phyloP scores from a whole-genome alignment of 2,329 filamentous ascomycete species.

The Alternaria infectoria region DNA sequence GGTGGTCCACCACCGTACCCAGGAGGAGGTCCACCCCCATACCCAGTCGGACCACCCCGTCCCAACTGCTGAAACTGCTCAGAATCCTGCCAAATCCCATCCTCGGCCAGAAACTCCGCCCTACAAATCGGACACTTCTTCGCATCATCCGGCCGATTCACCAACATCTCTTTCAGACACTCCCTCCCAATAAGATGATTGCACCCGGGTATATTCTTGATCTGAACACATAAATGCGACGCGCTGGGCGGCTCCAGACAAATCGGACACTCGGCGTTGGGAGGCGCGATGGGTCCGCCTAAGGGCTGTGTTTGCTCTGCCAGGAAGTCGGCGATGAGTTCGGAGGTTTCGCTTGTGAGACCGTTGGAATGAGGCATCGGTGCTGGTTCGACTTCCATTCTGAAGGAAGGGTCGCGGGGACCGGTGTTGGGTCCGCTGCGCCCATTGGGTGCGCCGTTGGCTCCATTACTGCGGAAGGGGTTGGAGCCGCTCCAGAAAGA shows the following conservation, averaged over 20 bases:
- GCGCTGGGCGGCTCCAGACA: constrained; percentile 12
- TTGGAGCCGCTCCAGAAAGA: not conserved
- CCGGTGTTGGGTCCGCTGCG: not conserved
- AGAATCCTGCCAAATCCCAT: not conserved
- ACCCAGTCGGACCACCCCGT: not conserved
- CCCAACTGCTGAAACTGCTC: not conserved
- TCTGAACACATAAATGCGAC: constrained; percentile 16
- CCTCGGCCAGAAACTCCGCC: constrained; percentile 14
- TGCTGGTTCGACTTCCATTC: not conserved
- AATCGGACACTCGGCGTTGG: constrained; percentile 16
- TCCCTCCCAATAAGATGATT: constrained; percentile 21
- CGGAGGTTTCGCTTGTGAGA: not conserved
- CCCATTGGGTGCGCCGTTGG: not conserved
- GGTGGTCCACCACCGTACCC: not conserved
- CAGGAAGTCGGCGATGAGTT: not conserved
- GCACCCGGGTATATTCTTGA: constrained; percentile 16
- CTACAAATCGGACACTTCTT: constrained; percentile 29
- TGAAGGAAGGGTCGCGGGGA: not conserved
- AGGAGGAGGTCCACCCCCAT: not conserved
- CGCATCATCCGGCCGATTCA: not conserved
- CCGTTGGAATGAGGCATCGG: not conserved
- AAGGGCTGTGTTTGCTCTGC: constrained; percentile 3
- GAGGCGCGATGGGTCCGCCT: not conserved
- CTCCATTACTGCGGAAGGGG: not conserved
- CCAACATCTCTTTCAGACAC: constrained; percentile 20